Evolutionary conservation across 257 asterid species (phyloP).

Genomic region (Parsonsia alboflavescens): DNA sequence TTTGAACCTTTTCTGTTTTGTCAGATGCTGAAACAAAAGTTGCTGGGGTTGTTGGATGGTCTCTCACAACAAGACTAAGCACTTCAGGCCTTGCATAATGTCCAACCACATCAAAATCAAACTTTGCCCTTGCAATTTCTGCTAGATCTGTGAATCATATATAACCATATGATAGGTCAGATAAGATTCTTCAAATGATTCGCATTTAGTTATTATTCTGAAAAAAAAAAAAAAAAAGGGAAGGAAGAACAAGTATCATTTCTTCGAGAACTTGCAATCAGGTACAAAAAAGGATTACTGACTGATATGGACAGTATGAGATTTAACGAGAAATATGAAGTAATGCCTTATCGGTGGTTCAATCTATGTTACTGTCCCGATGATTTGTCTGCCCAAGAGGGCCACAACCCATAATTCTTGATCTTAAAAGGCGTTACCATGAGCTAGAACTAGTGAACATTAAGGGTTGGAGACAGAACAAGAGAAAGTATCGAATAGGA

Average conservation of each 20-base stretch:
- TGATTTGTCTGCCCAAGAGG: not conserved
- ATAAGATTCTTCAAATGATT: not conserved
- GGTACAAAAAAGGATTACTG: not conserved
- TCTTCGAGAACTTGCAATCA: not conserved
- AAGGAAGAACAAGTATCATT: not conserved
- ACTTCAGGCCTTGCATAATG: constrained; percentile 92
- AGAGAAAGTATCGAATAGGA: not conserved
- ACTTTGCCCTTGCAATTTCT: constrained; percentile 84
- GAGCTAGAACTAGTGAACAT: not conserved
- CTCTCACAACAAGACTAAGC: constrained; percentile 74
- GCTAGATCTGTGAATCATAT: constrained; percentile 64
- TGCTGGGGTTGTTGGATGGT: constrained; percentile 62
- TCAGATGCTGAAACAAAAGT: constrained; percentile 61
- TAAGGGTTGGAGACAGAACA: not conserved
- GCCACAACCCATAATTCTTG: not conserved
- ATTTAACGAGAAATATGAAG: too few relatives aligned
- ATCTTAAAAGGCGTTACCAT: too few relatives aligned
- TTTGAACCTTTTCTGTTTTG: constrained; percentile 42
- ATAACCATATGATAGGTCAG: constrained; percentile 1
- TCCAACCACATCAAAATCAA: constrained; percentile 91
- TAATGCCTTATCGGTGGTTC: not conserved
- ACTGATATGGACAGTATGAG: too few relatives aligned
- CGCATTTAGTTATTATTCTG: not conserved
- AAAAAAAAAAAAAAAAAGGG: not conserved
- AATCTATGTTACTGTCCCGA: not conserved